Percentiles rank a stretch among this genome's conserved stretches.
phyloP scores from a whole-genome alignment of 192 early-diverging fungal genomes.

The Linnemannia schmuckeri region DNA sequence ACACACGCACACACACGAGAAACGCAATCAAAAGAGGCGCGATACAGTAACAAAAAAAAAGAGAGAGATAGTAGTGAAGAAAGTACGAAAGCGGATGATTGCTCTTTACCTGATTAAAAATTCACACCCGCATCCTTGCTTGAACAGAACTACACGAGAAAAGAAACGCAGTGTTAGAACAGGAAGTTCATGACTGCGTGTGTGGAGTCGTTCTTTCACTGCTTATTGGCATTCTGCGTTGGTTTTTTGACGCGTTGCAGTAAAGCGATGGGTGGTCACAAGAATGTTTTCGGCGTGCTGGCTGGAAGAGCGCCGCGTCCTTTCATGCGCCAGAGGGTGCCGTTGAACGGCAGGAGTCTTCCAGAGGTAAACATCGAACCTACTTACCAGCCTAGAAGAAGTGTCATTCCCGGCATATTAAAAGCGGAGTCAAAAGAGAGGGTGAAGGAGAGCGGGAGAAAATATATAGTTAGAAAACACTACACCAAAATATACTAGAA shows the following conservation, averaged over 20 bases:
- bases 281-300: too few species aligned
- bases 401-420: not conserved
- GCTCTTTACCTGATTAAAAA: slow-evolving; percentile 39
- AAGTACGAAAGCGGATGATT: not conserved
- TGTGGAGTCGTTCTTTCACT: too few species aligned
- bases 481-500: not conserved
- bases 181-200: too few species aligned
- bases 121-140: slow-evolving; percentile 43
- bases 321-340: too few species aligned
- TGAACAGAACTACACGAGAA: slow-evolving; percentile 25
- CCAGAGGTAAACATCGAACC: not conserved
- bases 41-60: not conserved
- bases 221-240: too few species aligned
- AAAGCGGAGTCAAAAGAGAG: not conserved
- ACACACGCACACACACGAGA: not conserved
- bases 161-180: not conserved
- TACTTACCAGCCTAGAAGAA: slow-evolving; percentile 20
- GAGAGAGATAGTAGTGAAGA: not conserved
- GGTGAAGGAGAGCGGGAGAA: not conserved
- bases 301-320: too few species aligned
- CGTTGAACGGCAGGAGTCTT: too few species aligned
- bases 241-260: too few species aligned
- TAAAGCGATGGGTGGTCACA: too few species aligned
- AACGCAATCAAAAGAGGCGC: too few species aligned
- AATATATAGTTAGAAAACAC: not conserved